A percentile compares a stretch with the other conserved stretches of the same genome.
These are phyloP conservation scores for Fusarium chlamydosporum DNA, from an alignment of 2,329 filamentous ascomycete species.

Conservation along the genomic window DNA sequence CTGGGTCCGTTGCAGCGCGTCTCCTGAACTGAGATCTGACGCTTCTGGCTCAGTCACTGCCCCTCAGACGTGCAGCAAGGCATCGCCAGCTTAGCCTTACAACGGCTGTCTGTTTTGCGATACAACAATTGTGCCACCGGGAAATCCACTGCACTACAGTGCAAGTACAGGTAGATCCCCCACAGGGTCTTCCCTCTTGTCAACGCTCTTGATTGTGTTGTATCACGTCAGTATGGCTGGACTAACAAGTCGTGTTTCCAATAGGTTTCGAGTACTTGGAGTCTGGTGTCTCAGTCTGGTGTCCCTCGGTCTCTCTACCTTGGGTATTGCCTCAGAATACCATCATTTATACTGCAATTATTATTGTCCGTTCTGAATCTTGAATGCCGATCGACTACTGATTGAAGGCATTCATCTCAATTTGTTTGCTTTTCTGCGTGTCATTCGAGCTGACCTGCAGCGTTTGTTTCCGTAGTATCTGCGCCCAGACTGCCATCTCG, in stretches of 20 bases:
- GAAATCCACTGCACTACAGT: constrained; percentile 4
- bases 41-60: constrained; percentile 15
- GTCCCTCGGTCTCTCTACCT: background rate
- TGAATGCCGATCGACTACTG: constrained; percentile 8
- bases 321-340: constrained; percentile 25
- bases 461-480: constrained; percentile 34
- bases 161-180: constrained; percentile 20
- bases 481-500: constrained; percentile 25
- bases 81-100: constrained; percentile 16
- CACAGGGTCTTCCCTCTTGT: constrained; percentile 16
- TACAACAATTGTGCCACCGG: constrained; percentile 2
- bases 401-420: constrained; percentile 20
- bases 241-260: constrained; percentile 37
- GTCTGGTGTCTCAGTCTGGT: constrained; percentile 28
- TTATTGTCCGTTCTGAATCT: background rate
- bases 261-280: constrained; percentile 35
- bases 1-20: constrained; percentile 29
- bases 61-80: constrained; percentile 36
- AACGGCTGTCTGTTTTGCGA: constrained; percentile 22
- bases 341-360: background rate
- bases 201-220: constrained; percentile 28
- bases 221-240: constrained; percentile 5
- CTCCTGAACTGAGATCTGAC: constrained; percentile 36
- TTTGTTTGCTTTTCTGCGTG: constrained; percentile 9
- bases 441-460: constrained; percentile 17